Base-by-base conservation (phyloP, 768 basidiomycete species). In the Russula lepida region DNA sequence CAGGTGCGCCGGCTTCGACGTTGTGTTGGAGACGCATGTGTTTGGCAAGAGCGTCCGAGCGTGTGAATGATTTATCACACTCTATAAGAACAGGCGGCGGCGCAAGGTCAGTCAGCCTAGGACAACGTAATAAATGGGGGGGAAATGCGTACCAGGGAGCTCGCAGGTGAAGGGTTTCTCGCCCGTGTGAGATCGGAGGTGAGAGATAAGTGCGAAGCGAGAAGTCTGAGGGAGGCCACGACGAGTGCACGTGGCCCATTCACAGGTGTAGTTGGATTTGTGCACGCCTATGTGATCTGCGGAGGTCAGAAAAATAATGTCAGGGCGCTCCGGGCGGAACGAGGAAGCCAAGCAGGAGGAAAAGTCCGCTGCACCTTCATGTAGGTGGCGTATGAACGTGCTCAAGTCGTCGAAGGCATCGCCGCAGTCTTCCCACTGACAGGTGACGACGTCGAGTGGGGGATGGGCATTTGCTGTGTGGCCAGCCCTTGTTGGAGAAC, bases 21-120 rank as follows among this genome's bases (percentile, higher is more conserved):
- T 88, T 85, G 74, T 93, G 89, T 68, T 94, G 89, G 33, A 89
- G 83, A 27, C 92, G 86, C 83, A 93, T 87, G 72, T 97, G 94
- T 70, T 95, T 95, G 23, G 86, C 86, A 21, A 95, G 83, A 9
- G 94, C 92, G 73, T 97, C 94, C 1, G 92, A 92, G 46, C 94
- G 92, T 9, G 93, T 94, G 73, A 98, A 98, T 0, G 90, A 88
- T 68, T 92, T 94, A 77, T 92, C 91, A 70, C 95, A 98, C 75
- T 94, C 94, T 95, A 68, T 27, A 21, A 44, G n/a, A 12, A n/a
- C 30, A n/a, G 21, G 39, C 23, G 33, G 6, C n/a, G n/a, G n/a
- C n/a, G 12, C 3, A 5, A 13, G 7, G 9, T 33, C 1, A 2
- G 9, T 33, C 1, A 2, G 55, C 44, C 32, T 1, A 41, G 32